Evolutionary conservation across 257 asterid genomes (phyloP), one percentile per base, ranked within the genome.

Genomic region (Ocimum tenuiflorum): DNA sequence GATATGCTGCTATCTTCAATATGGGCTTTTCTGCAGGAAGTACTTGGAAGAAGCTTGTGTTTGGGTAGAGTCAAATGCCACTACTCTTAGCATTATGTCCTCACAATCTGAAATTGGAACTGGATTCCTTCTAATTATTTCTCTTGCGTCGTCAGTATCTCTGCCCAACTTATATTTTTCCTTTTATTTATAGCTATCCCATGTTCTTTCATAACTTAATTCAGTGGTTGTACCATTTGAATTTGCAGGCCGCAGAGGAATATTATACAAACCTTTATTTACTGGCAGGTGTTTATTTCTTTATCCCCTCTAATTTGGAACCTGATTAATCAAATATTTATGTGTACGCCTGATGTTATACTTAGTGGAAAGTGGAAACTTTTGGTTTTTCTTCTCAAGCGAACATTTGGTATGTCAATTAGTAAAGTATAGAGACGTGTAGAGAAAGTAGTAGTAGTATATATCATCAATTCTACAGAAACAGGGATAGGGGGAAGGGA

Each of bases 31-130:
- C 48, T 76, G 27, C 91, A 94, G 99, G 86, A 94, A 81, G 71
- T 94, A 88, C 88, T 77, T 94, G 90, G 97, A 94, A 71, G 83
- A 88, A 47, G 80, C 81, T 47, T 90, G 99, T 82, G 95, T 94
- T 53, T 90, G 99, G 97, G 91, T 94, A 23, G 97, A 86, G 73
- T 88, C 96, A 14, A 94, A 94, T 70, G 71, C 88, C 55, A 90
- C 87, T 57, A 85, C 95, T 10, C 88, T 94, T 56, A 78, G 61
- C 71, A 86, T 85, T 78, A 73, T 91, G 74, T 85, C 95, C 63
- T 88, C 99, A 8, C 99, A 94, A 62, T 86, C 95, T 48, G 99
- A 88, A 79, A 88, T 94, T 17, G 98, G 95, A 74, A 73, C 69
- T 68, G 98, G 98, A 10, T 85, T 91, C 76, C 91, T 91, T 68